Percentiles rank a stretch among this genome's conserved stretches.
Conservation (phyloP, 169 alveolate genomes). For the Babesia gibsoni region DNA sequence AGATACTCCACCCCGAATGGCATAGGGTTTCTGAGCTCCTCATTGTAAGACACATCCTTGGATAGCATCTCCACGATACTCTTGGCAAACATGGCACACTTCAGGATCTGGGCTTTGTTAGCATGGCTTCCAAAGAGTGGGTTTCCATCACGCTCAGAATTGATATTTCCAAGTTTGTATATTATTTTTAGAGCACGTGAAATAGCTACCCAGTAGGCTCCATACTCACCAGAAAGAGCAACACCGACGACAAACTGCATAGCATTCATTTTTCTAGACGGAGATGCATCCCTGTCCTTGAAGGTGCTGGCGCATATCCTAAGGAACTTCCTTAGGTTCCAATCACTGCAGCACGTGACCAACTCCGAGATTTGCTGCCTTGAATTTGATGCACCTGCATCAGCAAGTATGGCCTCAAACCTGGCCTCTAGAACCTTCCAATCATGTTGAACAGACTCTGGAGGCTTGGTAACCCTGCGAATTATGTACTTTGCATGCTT, state of each 20-base stretch:
- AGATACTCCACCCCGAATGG: slow-evolving; percentile 35
- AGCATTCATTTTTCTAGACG: slow-evolving; percentile 23
- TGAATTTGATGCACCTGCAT: slow-evolving; percentile 10
- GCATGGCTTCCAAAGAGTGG: slow-evolving; percentile 5
- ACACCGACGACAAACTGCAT: slow-evolving; percentile 48
- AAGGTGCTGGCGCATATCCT: slow-evolving; percentile 8
- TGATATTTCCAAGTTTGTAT: slow-evolving; percentile 4
- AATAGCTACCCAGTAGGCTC: slow-evolving; percentile 16
- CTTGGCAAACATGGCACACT: slow-evolving; percentile 26
- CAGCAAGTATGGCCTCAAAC: slow-evolving; percentile 13
- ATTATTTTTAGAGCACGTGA: slow-evolving; percentile 11
- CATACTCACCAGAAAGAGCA: slow-evolving; percentile 31
- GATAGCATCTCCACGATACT: slow-evolving; percentile 41
- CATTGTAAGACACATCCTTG: slow-evolving; percentile 16
- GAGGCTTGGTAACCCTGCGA: slow-evolving; percentile 2
- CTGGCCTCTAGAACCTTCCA: slow-evolving; percentile 5
- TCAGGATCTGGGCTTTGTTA: neutral
- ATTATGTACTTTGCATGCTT: slow-evolving; percentile 1
- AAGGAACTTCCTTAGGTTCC: slow-evolving; percentile 1
- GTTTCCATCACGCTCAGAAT: neutral
- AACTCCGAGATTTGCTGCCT: slow-evolving; percentile 5
- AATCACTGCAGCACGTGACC: slow-evolving; percentile 20
- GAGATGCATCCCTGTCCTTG: slow-evolving; percentile 18
- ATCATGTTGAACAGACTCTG: slow-evolving; percentile 16
- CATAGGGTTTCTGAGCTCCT: neutral